Evolutionary conservation across 805 yeast genomes (phyloP), one percentile per base, ranked within the genome.

Genomic region (Lipomyces lipofer): DNA sequence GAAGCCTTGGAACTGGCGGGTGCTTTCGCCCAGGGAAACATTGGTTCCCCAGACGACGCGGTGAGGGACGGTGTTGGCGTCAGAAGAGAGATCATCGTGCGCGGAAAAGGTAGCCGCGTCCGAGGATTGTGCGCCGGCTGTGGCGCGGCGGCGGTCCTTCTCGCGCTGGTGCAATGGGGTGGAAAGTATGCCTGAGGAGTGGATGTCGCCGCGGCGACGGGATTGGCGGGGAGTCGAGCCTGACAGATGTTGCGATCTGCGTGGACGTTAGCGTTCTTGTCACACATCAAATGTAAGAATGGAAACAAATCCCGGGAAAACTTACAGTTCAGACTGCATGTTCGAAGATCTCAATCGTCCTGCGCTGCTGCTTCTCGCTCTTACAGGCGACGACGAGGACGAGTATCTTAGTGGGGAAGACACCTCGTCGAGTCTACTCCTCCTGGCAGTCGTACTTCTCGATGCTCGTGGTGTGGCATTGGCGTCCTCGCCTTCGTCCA

Each of bases 41-140:
- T 92, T 90, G 1, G 99, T 94, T 71, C 99, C 99, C 99, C 99
- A 94, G 66, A 94, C 92, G 50, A 94, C 96, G 15, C 70, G 70
- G 15, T 65, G 69, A 2, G 67, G 59, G 13, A 67, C 59, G 12
- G 66, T 66, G n/a, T 67, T 63, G 3, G 61, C 61, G 32, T 66
- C 69, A 6, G 67, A 62, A 29, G 50, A 32, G 28, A 42, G 44
- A 29, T 54, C 56, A 15, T 47, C 64, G 35, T 30, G 36, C 43
- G 57, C 50, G 42, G 54, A 51, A n/a, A 51, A 53, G 29, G 49
- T 33, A 3, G 60, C 47, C 5, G 60, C 61, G 24, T 58, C 56
- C 22, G 50, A 24, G 51, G 56, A 12, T 52, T 55, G 38, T 60
- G 52, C 25, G 54, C 17, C 8, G 53, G 40, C 15, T 30, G 10